Evolutionary conservation across 2,329 filamentous ascomycete species (phyloP).

Genomic region (Alternaria sp.): DNA sequence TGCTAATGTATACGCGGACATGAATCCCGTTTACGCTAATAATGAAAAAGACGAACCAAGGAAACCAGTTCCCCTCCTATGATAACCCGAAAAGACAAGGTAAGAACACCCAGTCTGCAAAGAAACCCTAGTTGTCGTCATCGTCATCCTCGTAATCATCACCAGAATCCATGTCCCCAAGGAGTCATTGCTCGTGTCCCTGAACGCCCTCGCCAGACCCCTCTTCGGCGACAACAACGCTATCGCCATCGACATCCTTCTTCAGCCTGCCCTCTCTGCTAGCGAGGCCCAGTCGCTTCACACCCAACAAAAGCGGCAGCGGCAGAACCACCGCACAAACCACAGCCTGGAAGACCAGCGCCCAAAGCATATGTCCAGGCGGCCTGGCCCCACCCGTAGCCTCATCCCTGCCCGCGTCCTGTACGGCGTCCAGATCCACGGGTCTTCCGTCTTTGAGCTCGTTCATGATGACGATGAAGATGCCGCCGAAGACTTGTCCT

Average conservation of each 20-base stretch:
- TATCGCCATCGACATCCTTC: conserved; percentile 41
- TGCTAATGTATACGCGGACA: not conserved
- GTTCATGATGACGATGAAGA: conserved; percentile 85
- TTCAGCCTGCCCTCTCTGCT: conserved; percentile 39
- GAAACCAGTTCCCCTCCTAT: not conserved
- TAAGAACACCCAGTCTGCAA: not conserved
- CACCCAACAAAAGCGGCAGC: conserved; percentile 70
- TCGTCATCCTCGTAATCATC: conserved; percentile 1
- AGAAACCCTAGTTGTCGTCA: not conserved
- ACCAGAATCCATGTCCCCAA: conserved; percentile 24
- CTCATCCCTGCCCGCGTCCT: conserved; percentile 30
- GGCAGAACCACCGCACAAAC: conserved; percentile 70
- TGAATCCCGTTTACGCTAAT: not conserved
- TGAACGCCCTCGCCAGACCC: conserved; percentile 11
- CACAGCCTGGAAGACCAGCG: conserved; percentile 80
- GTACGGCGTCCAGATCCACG: conserved; percentile 38
- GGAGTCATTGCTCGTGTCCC: conserved; percentile 26
- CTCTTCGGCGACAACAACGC: conserved; percentile 10
- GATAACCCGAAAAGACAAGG: not conserved
- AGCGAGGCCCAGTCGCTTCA: conserved; percentile 64
- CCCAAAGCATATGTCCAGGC: conserved; percentile 73
- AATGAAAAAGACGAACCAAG: not conserved
- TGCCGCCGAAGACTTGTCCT: conserved; percentile 82
- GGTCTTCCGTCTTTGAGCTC: conserved; percentile 63
- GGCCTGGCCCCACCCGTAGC: conserved; percentile 51